Evolutionary conservation across 208 protist genomes (phyloP).

Genomic region (Phytomonas sp.): DNA sequence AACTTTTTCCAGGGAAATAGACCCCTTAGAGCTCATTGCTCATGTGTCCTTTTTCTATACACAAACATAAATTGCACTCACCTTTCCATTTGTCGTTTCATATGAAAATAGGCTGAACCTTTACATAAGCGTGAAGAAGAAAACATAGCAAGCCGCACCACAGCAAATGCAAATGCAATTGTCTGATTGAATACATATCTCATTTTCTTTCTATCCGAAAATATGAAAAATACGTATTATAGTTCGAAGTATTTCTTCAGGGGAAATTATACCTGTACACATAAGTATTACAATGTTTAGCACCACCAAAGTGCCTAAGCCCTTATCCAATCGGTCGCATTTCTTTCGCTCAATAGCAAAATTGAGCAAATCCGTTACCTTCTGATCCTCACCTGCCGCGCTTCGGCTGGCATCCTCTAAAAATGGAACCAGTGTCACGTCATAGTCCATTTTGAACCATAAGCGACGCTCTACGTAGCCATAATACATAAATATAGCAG

Average conservation of each 20-base stretch:
- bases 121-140: background rate
- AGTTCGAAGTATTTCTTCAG: background rate
- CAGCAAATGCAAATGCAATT: background rate
- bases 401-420: slow-evolving; percentile 2
- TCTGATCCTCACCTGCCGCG: background rate
- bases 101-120: background rate
- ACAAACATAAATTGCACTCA: background rate
- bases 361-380: background rate
- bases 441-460: slow-evolving; percentile 9
- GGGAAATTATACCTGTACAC: background rate
- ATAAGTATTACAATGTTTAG: background rate
- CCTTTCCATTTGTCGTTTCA: background rate
- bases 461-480: slow-evolving; percentile 43
- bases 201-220: background rate
- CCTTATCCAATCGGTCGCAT: background rate
- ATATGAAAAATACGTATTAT: background rate
- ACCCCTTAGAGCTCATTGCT: background rate
- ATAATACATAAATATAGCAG: slow-evolving; percentile 30
- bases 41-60: background rate
- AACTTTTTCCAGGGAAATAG: background rate
- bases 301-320: background rate
- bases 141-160: background rate
- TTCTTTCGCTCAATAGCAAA: background rate
- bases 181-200: background rate
- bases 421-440: background rate